A percentile compares a stretch with the other conserved stretches of the same genome.
phyloP scores from a whole-genome alignment of 1,284 basidiomycete species.

The Cryptococcus sp. region DNA sequence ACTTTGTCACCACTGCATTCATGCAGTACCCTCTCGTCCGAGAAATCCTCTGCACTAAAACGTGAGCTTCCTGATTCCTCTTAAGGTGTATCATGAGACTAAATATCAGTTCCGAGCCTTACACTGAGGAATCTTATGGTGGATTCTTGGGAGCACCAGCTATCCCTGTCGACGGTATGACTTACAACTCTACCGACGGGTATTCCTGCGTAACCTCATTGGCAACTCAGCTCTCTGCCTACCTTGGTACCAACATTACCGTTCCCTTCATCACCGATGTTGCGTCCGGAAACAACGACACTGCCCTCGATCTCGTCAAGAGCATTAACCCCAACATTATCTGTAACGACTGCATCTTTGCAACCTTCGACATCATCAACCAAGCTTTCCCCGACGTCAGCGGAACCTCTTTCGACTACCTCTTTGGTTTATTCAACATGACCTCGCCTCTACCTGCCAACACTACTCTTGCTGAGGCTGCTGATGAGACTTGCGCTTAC shows the following conservation, averaged over 20 bases:
- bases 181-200: constrained; percentile 35
- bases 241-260: constrained; percentile 39
- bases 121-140: constrained; percentile 1
- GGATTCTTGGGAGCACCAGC: constrained; percentile 9
- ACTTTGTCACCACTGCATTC: constrained; percentile 24
- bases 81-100: background rate
- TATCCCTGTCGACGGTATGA: constrained; percentile 15
- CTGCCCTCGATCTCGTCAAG: constrained; percentile 18
- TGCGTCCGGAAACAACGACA: constrained; percentile 30
- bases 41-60: constrained; percentile 43
- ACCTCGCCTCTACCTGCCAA: constrained; percentile 23
- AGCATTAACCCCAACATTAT: constrained; percentile 24
- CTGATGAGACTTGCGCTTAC: constrained; percentile 16
- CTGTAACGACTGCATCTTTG: constrained; percentile 46
- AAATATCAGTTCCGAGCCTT: constrained; percentile 8
- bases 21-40: constrained; percentile 37
- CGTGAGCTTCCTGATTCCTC: constrained; percentile 14
- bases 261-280: constrained; percentile 25
- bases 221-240: constrained; percentile 29
- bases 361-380: constrained; percentile 34
- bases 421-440: constrained; percentile 11
- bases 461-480: constrained; percentile 20
- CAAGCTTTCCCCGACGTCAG: constrained; percentile 33
- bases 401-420: constrained; percentile 18
- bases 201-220: constrained; percentile 41